Conservation (phyloP, 768 basidiomycete genomes). For the Leucocoprinus sp. region DNA sequence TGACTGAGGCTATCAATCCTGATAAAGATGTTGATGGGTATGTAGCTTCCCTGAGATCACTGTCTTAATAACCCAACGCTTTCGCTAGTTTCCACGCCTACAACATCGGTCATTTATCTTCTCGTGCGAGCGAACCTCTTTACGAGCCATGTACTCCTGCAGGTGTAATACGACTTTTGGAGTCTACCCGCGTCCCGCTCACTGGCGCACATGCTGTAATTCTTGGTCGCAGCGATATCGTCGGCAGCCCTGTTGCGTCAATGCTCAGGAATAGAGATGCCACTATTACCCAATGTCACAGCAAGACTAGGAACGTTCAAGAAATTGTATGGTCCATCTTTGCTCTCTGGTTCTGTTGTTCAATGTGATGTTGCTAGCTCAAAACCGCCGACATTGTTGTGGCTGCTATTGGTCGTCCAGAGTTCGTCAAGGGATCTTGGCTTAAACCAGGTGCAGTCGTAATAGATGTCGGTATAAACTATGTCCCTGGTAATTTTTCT, state of each 20-base stretch:
- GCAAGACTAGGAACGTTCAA: conserved; percentile 74
- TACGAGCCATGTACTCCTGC: conserved; percentile 95
- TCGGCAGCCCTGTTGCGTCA: conserved; percentile 90
- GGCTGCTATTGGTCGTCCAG: conserved; percentile 92
- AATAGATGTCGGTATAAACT: conserved; percentile 98
- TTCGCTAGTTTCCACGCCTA: conserved; percentile 85
- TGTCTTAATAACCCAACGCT: conserved; percentile 1
- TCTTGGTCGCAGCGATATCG: conserved; percentile 95
- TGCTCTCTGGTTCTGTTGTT: neutral
- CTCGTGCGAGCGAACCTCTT: conserved; percentile 80
- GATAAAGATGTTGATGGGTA: conserved; percentile 97
- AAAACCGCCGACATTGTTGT: conserved; percentile 86
- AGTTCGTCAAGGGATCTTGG: conserved; percentile 90
- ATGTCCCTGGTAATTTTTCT: conserved; percentile 60
- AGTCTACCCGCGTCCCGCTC: conserved; percentile 73
- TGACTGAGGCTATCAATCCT: conserved; percentile 92
- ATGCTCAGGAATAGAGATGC: conserved; percentile 87
- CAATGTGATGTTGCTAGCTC: conserved; percentile 37
- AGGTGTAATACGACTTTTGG: conserved; percentile 84
- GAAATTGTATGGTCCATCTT: conserved; percentile 48
- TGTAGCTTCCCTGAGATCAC: conserved; percentile 10
- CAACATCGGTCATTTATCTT: conserved; percentile 93
- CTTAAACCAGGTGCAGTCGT: conserved; percentile 92
- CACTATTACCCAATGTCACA: conserved; percentile 97
- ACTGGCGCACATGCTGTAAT: conserved; percentile 82